Evolutionary conservation across 2,329 filamentous ascomycete genomes (phyloP).

Genomic region (Parastagonospora nodorum): DNA sequence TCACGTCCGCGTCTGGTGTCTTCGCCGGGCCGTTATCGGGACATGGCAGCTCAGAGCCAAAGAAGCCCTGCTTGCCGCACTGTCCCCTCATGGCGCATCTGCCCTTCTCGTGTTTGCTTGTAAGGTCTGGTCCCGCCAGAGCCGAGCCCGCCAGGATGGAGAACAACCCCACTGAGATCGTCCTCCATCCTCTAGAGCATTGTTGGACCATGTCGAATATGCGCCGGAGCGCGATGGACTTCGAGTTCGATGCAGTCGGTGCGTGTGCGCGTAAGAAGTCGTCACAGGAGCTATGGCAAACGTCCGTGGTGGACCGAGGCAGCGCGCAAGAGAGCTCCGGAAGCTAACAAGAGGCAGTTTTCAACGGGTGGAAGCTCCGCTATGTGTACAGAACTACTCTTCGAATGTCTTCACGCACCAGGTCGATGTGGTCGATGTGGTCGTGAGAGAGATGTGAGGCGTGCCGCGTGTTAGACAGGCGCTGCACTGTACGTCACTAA

Average conservation of each 20-base stretch:
- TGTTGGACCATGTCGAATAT: slow-evolving; percentile 24
- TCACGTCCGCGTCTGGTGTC: slow-evolving; percentile 71
- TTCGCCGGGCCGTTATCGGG: slow-evolving; percentile 85
- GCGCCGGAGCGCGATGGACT: slow-evolving; percentile 17
- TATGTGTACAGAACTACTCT: too few species aligned
- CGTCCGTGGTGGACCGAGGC: not conserved
- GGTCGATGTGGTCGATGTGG: not conserved
- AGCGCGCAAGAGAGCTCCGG: not conserved
- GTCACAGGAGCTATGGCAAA: too few species aligned
- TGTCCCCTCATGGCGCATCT: slow-evolving; percentile 89
- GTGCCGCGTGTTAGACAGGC: slow-evolving; percentile 11
- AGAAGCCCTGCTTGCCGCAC: slow-evolving; percentile 89
- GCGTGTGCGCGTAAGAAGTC: too few species aligned
- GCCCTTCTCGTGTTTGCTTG: slow-evolving; percentile 76
- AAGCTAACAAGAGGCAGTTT: too few species aligned
- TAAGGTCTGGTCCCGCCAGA: slow-evolving; percentile 39
- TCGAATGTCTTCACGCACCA: too few species aligned
- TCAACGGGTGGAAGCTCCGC: too few species aligned
- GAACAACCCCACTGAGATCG: slow-evolving; percentile 30
- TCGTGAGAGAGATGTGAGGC: slow-evolving; percentile 2
- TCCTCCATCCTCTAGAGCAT: slow-evolving; percentile 21
- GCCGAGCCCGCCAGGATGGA: slow-evolving; percentile 33
- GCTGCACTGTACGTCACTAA: slow-evolving; percentile 24
- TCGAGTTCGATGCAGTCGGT: too few species aligned
- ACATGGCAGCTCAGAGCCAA: slow-evolving; percentile 87